phyloP scores from a whole-genome alignment of 2,329 filamentous ascomycete species.

The Ophiobolus disseminans region DNA sequence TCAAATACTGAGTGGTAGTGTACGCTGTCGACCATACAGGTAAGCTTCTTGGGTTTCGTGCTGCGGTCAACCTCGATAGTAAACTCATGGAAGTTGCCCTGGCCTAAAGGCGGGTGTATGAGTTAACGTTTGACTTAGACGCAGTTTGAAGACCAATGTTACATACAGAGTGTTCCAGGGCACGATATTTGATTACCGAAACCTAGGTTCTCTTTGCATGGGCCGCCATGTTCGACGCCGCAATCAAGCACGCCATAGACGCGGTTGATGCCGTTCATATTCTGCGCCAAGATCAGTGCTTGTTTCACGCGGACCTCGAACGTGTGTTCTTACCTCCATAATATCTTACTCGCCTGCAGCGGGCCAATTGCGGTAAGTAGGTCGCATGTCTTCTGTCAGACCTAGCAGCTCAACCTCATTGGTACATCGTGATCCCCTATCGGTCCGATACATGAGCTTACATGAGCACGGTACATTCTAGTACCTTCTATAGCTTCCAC shows the following conservation, averaged over 20 bases:
- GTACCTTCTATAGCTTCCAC: no score
- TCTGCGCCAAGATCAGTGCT: no score
- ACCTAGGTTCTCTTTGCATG: conserved; percentile 7
- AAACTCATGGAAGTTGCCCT: conserved; percentile 13
- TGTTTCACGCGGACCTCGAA: no score
- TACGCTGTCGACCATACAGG: conserved; percentile 11
- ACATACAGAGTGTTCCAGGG: conserved; percentile 9
- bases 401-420: no score
- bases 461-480: no score
- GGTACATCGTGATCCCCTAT: no score
- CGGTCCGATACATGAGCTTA: no score
- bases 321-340: conserved; percentile 5
- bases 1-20: conserved; percentile 8
- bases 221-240: conserved; percentile 6
- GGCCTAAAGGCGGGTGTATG: no score
- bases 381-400: no score
- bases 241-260: conserved; percentile 11
- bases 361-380: conserved; percentile 11
- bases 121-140: no score
- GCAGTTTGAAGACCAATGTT: no score
- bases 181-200: background rate
- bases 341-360: conserved; percentile 11
- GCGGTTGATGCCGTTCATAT: conserved; percentile 7
- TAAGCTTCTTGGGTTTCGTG: conserved; percentile 6
- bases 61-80: conserved; percentile 11